Percentiles rank a stretch among this genome's conserved stretches.
phyloP scores from a whole-genome alignment of 495 filamentous ascomycete species.

The Podospora appendiculata region DNA sequence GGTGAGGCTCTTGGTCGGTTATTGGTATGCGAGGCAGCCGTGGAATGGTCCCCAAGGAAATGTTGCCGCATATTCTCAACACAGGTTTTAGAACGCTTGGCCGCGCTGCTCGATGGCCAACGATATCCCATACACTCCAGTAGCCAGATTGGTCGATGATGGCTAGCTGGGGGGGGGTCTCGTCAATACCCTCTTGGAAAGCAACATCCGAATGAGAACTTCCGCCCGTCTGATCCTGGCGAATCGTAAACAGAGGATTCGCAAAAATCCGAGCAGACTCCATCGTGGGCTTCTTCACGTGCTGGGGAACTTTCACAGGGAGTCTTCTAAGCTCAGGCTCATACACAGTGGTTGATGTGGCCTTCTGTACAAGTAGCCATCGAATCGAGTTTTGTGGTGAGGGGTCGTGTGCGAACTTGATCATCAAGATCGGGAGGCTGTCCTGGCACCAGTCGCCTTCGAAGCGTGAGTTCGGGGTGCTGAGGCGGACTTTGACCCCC shows the following conservation, averaged over 20 bases:
- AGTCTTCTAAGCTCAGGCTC: slow-evolving; percentile 41
- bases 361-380: slow-evolving; percentile 59
- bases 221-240: slow-evolving; percentile 46
- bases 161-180: slow-evolving; percentile 47
- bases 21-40: slow-evolving; percentile 5
- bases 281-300: neutral
- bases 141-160: slow-evolving; percentile 63
- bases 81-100: slow-evolving; percentile 26
- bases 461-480: slow-evolving; percentile 17
- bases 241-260: slow-evolving; percentile 53
- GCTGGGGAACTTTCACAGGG: slow-evolving; percentile 6
- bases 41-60: slow-evolving; percentile 8
- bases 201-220: slow-evolving; percentile 59
- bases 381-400: slow-evolving; percentile 37
- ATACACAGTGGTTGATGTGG: slow-evolving; percentile 48
- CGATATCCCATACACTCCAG: slow-evolving; percentile 73
- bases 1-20: slow-evolving; percentile 3
- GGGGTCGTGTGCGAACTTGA: slow-evolving; percentile 53
- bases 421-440: slow-evolving; percentile 53
- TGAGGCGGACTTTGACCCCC: slow-evolving; percentile 28
- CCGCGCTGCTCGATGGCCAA: slow-evolving; percentile 8
- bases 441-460: slow-evolving; percentile 46
- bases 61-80: slow-evolving; percentile 20
- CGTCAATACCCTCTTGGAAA: slow-evolving; percentile 67
- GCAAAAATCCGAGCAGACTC: slow-evolving; percentile 40